Evolutionary conservation across 2,329 filamentous ascomycete species (phyloP), one percentile per base, ranked within the genome.

Genomic region (Epichloe coenophiala): DNA sequence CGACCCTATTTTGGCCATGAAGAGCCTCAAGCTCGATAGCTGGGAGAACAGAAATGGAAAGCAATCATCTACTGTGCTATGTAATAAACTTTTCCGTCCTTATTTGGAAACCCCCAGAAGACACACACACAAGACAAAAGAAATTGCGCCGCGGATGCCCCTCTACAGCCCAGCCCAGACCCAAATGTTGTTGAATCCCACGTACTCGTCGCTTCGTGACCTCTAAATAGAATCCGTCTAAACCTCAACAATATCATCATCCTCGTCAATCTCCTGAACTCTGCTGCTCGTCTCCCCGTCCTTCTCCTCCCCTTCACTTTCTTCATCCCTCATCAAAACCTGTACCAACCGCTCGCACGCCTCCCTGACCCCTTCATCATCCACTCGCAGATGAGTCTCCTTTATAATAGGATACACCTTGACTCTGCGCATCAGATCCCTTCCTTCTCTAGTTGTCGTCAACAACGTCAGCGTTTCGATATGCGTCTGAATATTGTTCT

Each of bases 331-430:
- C 81, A 89, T 88, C 54, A 95, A 65, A 6, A 95, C 81, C 63
- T 98, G 88, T 45, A 98, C 93, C 48, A 97, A 63, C 51, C 93
- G 77, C 65, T 97, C 93, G 60, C 87, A 95, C 1, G 82, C 86
- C 58, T 95, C 90, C 56, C 78, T 76, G 2, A 97, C 87, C 15
- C 75, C 83, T 44, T 94, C 88, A 60, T 95, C 75, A 21, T 89
- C 75, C 4, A 89, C 81, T 21, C 82, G 78, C 55, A 84, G 60
- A 71, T 98, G 93, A 35, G 86, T 84, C 67, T 97, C 93, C 48
- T 93, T 76, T 19, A 97, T 73, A 45, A 97, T 82, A 0, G 90
- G 88, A 65, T 98, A 98, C 1, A 95, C 86, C 59, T 88, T 87
- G 44, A 91, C 73, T 17, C 76, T 71, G 17, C 89, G 77, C 74